Conservation (phyloP, 1,139 yeast genomes). For the Schwanniomyces etchellsii region DNA sequence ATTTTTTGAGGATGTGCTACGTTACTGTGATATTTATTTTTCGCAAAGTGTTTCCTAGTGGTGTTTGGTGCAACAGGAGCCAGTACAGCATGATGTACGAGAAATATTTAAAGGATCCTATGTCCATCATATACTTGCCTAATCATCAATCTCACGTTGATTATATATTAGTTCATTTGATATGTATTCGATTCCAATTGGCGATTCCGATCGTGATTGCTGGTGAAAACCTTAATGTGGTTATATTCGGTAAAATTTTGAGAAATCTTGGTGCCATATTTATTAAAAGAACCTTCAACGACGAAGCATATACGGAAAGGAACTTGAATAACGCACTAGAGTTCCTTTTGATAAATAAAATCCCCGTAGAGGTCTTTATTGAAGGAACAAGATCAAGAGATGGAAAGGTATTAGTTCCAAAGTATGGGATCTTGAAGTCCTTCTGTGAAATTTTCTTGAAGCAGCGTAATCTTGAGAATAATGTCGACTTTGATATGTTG, state of each 20-base stretch:
- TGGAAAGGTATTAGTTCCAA: conserved; percentile 59
- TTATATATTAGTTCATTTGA: conserved; percentile 55
- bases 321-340: conserved; percentile 53
- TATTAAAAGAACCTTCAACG: conserved; percentile 41
- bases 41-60: conserved; percentile 37
- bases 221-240: conserved; percentile 64
- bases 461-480: conserved; percentile 38
- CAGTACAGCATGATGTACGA: conserved; percentile 28
- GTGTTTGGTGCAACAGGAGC: conserved; percentile 35
- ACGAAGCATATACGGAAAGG: conserved; percentile 52
- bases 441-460: conserved; percentile 41
- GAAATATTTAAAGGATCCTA: conserved; percentile 33
- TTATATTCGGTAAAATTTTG: conserved; percentile 47
- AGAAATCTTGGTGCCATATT: conserved; percentile 43
- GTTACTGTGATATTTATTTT: conserved; percentile 31
- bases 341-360: conserved; percentile 44
- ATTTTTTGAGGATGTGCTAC: conserved; percentile 31
- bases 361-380: conserved; percentile 57
- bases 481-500: conserved; percentile 35
- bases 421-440: conserved; percentile 57
- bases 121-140: conserved; percentile 40
- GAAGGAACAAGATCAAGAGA: conserved; percentile 68
- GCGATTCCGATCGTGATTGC: conserved; percentile 61
- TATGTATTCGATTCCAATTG: conserved; percentile 52
- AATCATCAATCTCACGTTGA: conserved; percentile 65